Evolutionary conservation across 2,329 filamentous ascomycete genomes (phyloP), one percentile per base, ranked within the genome.

Genomic region (Penicillium sp.): DNA sequence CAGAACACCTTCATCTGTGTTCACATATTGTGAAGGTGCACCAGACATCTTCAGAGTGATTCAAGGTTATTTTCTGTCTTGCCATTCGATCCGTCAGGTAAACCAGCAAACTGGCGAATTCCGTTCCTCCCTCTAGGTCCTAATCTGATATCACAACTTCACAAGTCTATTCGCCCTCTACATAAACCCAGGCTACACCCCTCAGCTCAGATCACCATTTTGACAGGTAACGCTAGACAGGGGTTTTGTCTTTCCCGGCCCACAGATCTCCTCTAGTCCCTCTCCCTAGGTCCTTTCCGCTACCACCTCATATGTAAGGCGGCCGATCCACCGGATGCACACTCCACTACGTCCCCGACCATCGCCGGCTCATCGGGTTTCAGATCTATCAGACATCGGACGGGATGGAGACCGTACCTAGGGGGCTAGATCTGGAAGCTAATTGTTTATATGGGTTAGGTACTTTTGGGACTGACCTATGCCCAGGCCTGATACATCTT

Each of bases 381-480:
- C 57, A 59, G 57, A 55, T 57, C 50, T 50, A 56, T 59, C 51
- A 28, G 41, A 46, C 33, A 46, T 49, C 49, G 46, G 29, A 18
- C 31, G 28, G 6, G 41, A 18, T 39, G 14, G 13, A 30, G 25
- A 22, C 29, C 30, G 29, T 19, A 36, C n/a, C n/a, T n/a, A n/a
- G 30, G 30, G 29, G 11, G 25, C 22, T 46, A 35, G 30, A 49
- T 40, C 10, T 18, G 30, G n/a, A n/a, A n/a, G n/a, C n/a, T n/a
- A n/a, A n/a, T n/a, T n/a, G n/a, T n/a, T n/a, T n/a, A n/a, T n/a
- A n/a, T n/a, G n/a, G n/a, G n/a, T n/a, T n/a, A n/a, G n/a, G n/a
- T n/a, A n/a, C n/a, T n/a, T n/a, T n/a, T n/a, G n/a, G n/a, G n/a
- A n/a, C n/a, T n/a, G n/a, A n/a, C n/a, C n/a, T n/a, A n/a, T n/a